Percentiles rank a stretch among this genome's conserved stretches.
These are phyloP conservation scores for Hibiscus tridactylites DNA, from an alignment of 345 rosid genomes.

Conservation along the genomic window DNA sequence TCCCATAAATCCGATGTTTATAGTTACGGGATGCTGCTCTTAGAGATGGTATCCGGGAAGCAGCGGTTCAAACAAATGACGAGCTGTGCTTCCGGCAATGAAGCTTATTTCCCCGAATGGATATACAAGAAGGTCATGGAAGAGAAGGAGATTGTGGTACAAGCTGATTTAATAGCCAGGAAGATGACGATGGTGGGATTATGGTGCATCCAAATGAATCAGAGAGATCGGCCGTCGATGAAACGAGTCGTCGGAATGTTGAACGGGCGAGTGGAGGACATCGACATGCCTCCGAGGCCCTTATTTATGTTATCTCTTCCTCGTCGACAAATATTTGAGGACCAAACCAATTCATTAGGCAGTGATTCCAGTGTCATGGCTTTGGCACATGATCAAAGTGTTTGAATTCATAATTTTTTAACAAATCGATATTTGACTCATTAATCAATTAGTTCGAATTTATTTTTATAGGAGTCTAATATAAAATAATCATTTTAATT, in stretches of 20 bases:
- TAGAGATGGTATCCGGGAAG: neutral
- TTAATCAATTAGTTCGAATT: too few relatives aligned
- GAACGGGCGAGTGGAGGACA: neutral
- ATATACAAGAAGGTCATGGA: neutral
- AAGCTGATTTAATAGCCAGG: neutral
- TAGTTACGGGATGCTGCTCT: neutral
- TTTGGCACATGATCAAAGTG: neutral
- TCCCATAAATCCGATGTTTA: neutral
- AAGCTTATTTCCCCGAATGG: neutral
- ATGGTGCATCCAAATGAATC: neutral
- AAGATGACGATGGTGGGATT: neutral
- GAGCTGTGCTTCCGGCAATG: neutral
- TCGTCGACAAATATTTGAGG: neutral
- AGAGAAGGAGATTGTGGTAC: neutral
- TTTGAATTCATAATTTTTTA: neutral
- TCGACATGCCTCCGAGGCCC: neutral
- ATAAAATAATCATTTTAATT: too few relatives aligned
- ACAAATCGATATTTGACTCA: too few relatives aligned
- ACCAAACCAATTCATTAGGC: neutral
- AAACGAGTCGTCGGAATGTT: neutral
- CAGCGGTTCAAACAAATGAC: neutral
- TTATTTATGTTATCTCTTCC: neutral
- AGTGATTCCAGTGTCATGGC: neutral
- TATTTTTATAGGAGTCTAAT: too few relatives aligned
- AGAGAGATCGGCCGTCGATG: neutral